These are phyloP conservation scores for Apiotrichum laibachii DNA, from an alignment of 1,284 basidiomycete genomes.

Conservation along the genomic window DNA sequence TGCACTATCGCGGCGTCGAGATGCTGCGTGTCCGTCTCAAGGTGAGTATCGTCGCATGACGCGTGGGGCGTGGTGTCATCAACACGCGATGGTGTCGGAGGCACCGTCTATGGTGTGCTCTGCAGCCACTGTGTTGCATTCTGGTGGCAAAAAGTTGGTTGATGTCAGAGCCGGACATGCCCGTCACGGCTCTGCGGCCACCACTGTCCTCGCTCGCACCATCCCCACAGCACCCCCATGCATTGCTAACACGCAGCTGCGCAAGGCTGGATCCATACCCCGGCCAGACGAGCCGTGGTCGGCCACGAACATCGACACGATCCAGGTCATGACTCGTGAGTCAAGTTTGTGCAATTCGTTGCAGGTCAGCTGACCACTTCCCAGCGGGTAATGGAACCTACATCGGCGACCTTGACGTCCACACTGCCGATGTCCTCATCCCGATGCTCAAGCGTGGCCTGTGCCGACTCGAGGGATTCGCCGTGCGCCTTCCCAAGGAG, in stretches of 20 bases:
- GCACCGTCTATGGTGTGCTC: too few relatives aligned
- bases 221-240: background rate
- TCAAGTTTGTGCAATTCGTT: conserved; percentile 5
- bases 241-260: conserved; percentile 28
- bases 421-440: conserved; percentile 70
- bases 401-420: conserved; percentile 83
- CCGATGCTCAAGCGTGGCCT: conserved; percentile 78
- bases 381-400: conserved; percentile 53
- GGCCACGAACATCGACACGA: conserved; percentile 62
- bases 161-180: background rate
- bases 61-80: background rate
- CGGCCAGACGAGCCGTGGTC: conserved; percentile 57
- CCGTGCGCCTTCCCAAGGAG: conserved; percentile 48
- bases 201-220: too few relatives aligned
- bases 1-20: conserved; percentile 56
- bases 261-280: conserved; percentile 52
- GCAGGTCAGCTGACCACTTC: conserved; percentile 4
- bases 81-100: background rate
- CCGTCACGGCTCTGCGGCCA: background rate
- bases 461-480: conserved; percentile 71
- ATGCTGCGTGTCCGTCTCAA: conserved; percentile 71
- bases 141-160: conserved; percentile 3
- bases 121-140: background rate
- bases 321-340: conserved; percentile 72
- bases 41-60: conserved; percentile 40